Base-by-base conservation (phyloP, 2,329 filamentous ascomycete genomes). In the Ascochyta lentis region DNA sequence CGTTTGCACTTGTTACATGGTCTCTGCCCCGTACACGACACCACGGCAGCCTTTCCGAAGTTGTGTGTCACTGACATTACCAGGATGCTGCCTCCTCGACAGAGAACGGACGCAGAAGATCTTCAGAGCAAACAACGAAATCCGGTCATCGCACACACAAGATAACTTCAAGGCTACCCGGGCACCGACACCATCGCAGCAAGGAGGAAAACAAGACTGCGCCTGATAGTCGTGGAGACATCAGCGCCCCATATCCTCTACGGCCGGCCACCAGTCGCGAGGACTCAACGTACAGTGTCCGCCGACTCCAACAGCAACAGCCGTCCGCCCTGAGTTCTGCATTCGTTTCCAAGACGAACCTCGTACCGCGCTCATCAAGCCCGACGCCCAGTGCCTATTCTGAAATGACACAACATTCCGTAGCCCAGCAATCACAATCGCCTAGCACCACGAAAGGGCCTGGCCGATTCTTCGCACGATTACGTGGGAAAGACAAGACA, bases 331-430 rank as follows among this genome's bases (percentile, higher is more conserved):
- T 80, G 58, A 76, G 72, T 56, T 81, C 81, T 15, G 79, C 81
- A 12, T 79, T 83, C 68, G 80, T 77, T 42, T 83, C 82, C 27
- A 76, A 78, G 13, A 78, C 78, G 6, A 80, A 75, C 22, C 74
- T 84, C 33, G 76, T 81, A 72, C 83, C 79, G 63, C 88, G 92
- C 62, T 87, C 91, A 12, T 85, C 90, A 58, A 96, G 93, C 75
- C 92, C 93, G 24, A 91, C 91, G 0, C 90, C 92, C 7, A 95
- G 91, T 74, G 81, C 84, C 38, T 84, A 84, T 64, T 91, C 89
- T 69, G 83, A 79, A 22, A 78, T 79, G 76, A 84, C 76, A 71
- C 81, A 72, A 69, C 82, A 76, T 68, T 57, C 70, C 37, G 15
- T 51, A 29, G 51, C 69, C 6, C 84, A 87, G 67, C 81, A 81